Base-by-base conservation (phyloP, 805 yeast genomes). In the Hanseniaspora lachancei region DNA sequence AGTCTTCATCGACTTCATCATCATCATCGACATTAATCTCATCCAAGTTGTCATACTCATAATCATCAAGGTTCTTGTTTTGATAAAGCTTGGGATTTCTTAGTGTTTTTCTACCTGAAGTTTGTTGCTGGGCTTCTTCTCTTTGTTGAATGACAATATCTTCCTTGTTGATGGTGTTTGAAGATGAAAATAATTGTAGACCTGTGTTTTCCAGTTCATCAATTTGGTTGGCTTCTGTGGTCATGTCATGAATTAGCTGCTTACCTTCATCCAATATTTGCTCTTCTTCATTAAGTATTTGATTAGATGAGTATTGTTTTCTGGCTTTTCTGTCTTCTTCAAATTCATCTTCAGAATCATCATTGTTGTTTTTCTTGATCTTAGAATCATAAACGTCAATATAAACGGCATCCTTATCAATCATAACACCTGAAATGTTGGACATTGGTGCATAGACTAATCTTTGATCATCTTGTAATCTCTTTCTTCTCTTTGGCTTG, bases 391-490 rank as follows among this genome's bases (percentile, higher is more conserved):
- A 75, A 44, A 72, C 70, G 60, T 73, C 97, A 58, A 93, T 87
- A 64, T 89, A 93, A 2, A 93, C 98, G 9, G 98, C 96, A 72
- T 93, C 99, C 66, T 85, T 89, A 71, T 93, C 99, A 59, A 93
- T 88, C 61, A 93, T 74, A 39, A 93, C 95, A 68, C 99, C 99
- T 57, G 97, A 97, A n/a, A 93, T 96, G 69, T 93, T 97, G 48
- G 97, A 86, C 99, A 93, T 93, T 50, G 99, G 99, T 0, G 98
- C 99, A 68, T 95, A 93, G 2, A 93, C 88, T 61, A 88, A 80
- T 68, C 89, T 93, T 66, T 88, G 95, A 62, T 84, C 87, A 65
- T 93, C 98, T 61, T 93, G 97, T 54, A 93, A 78, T 65, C 97
- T 79, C 67, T 88, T 86, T 64, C 97, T 78, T 68, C 96, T 81